These are phyloP conservation scores for Starmerella powellii DNA, from an alignment of 805 yeast species.

Conservation along the genomic window DNA sequence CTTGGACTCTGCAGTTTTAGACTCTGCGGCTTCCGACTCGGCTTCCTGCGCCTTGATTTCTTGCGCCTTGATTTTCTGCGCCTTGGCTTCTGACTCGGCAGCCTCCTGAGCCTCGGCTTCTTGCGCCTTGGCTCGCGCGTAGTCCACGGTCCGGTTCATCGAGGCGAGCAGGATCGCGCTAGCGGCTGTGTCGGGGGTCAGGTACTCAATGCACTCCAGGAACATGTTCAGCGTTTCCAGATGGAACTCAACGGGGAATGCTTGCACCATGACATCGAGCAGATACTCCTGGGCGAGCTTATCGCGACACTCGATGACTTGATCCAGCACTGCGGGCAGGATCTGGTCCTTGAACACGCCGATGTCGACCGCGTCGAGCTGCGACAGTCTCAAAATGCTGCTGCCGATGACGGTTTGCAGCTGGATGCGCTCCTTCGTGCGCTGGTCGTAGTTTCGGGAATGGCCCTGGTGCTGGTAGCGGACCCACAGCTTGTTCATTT, in stretches of 20 bases:
- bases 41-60: too few relatives aligned
- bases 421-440: constrained; percentile 73
- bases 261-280: constrained; percentile 82
- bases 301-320: constrained; percentile 84
- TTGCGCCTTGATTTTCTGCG: too few relatives aligned
- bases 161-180: constrained; percentile 56
- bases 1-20: too few relatives aligned
- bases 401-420: constrained; percentile 86
- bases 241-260: constrained; percentile 89
- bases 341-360: constrained; percentile 37
- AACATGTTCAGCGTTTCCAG: constrained; percentile 56
- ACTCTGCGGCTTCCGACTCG: too few relatives aligned
- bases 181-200: constrained; percentile 61
- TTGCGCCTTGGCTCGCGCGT: not conserved
- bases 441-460: constrained; percentile 60
- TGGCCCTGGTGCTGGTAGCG: constrained; percentile 93
- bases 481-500: constrained; percentile 98
- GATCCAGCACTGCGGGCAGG: constrained; percentile 73
- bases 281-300: constrained; percentile 84
- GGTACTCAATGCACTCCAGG: constrained; percentile 49
- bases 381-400: constrained; percentile 77
- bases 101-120: constrained; percentile 5
- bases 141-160: constrained; percentile 41
- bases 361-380: constrained; percentile 57
- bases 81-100: too few relatives aligned